Evolutionary conservation across 208 protist genomes (phyloP).

Genomic region (Crithidia sp.): DNA sequence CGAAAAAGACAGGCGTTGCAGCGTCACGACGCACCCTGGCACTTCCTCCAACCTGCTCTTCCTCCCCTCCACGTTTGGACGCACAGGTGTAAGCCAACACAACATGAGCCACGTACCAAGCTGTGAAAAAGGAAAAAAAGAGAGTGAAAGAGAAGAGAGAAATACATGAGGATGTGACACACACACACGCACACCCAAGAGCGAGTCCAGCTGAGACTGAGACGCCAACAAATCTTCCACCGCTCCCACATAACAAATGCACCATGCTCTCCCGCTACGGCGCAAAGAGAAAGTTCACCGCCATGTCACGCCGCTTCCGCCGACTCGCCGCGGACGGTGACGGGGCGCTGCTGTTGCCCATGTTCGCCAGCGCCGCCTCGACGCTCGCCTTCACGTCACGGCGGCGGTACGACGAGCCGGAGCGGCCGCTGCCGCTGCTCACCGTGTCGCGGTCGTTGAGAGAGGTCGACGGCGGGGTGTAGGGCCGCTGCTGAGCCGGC

Average conservation of each 20-base stretch:
- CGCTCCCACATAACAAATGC: not conserved
- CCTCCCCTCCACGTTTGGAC: no score
- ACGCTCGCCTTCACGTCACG: conserved; percentile 20
- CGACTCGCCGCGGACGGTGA: conserved; percentile 9
- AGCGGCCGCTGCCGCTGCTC: conserved; percentile 10
- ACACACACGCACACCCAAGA: not conserved
- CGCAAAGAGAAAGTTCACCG: conserved; percentile 16
- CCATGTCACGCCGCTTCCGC: conserved; percentile 15
- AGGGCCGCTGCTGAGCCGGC: not conserved
- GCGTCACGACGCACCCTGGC: no score
- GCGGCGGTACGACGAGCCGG: conserved; percentile 11
- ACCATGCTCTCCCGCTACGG: not conserved
- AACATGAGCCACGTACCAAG: not conserved
- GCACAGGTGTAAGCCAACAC: not conserved
- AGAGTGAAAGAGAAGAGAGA: not conserved
- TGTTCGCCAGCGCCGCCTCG: conserved; percentile 6
- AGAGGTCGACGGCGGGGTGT: not conserved
- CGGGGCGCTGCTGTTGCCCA: conserved; percentile 9
- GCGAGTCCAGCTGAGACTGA: not conserved
- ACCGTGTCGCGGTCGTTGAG: not conserved
- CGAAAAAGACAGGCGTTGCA: no score
- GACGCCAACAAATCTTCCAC: no score
- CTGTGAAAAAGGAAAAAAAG: not conserved
- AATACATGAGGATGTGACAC: not conserved
- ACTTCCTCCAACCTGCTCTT: no score